Percentiles rank a stretch among this genome's conserved stretches.
These are phyloP conservation scores for Backusella parvicylindrica DNA, from an alignment of 192 early-diverging fungal species.

Conservation along the genomic window DNA sequence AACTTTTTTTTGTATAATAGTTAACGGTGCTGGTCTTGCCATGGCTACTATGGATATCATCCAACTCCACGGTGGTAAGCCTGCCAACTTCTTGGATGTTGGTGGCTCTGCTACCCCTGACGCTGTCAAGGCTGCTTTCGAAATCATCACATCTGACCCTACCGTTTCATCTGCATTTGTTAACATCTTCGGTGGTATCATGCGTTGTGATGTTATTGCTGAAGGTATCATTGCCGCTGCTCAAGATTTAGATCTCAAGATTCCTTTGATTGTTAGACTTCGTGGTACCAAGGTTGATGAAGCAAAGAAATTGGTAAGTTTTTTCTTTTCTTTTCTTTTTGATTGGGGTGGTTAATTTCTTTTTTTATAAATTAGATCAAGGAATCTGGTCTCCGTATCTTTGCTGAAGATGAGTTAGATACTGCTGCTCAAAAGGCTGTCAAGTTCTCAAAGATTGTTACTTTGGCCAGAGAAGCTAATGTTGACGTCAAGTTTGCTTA, in stretches of 20 bases:
- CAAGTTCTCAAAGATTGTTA: conserved; percentile 76
- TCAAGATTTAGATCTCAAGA: conserved; percentile 82
- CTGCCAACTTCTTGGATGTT: conserved; percentile 99
- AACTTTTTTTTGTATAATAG: conserved; percentile 22
- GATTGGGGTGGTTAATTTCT: background rate
- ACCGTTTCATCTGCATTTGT: conserved; percentile 95
- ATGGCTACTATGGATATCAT: conserved; percentile 99
- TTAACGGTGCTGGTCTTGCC: conserved; percentile 98
- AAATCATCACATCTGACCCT: conserved; percentile 97
- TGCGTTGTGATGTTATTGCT: conserved; percentile 98
- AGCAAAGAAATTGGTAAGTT: conserved; percentile 28
- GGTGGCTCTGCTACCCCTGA: conserved; percentile 96
- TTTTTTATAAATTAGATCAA: conserved; percentile 46
- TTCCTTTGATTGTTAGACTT: conserved; percentile 96
- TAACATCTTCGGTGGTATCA: conserved; percentile 99
- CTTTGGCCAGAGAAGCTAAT: conserved; percentile 68
- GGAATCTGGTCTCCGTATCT: conserved; percentile 89
- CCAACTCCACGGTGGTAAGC: conserved; percentile 97
- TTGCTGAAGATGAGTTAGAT: conserved; percentile 93
- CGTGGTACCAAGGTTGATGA: conserved; percentile 70
- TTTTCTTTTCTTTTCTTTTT: background rate
- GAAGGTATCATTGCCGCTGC: conserved; percentile 97
- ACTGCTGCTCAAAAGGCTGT: conserved; percentile 90
- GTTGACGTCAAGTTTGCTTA: conserved; percentile 68
- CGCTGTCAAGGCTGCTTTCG: conserved; percentile 98